Evolutionary conservation across 139 green algal genomes (phyloP).

Genomic region (Tetradesmus obliquus): DNA sequence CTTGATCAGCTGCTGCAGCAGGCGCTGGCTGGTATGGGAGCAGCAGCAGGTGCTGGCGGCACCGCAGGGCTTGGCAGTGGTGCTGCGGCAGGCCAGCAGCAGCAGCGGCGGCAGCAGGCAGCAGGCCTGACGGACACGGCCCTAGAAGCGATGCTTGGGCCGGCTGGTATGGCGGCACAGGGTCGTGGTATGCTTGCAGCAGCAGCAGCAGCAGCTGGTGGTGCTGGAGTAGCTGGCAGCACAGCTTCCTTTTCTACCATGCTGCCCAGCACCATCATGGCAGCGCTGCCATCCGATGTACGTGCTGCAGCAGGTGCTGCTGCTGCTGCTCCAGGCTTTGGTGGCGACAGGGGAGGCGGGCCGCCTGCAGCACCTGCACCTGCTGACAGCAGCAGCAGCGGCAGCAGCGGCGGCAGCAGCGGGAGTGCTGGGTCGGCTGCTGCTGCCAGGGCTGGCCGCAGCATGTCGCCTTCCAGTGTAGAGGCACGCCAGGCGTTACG

Average conservation of each 20-base stretch:
- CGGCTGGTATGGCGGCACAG: neutral
- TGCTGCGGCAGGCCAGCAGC: neutral
- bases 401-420: slow-evolving; percentile 12
- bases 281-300: neutral
- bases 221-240: neutral
- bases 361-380: neutral
- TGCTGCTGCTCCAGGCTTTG: neutral
- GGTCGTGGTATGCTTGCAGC: neutral
- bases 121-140: neutral
- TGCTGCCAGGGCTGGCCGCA: neutral
- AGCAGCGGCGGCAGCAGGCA: neutral
- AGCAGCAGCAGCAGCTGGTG: neutral
- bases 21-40: neutral
- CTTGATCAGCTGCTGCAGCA: slow-evolving; percentile 39
- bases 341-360: neutral
- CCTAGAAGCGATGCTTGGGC: neutral
- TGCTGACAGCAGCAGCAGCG: slow-evolving; percentile 4
- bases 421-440: neutral
- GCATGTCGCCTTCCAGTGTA: slow-evolving; percentile 5
- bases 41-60: slow-evolving; percentile 1
- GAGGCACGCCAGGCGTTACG: neutral
- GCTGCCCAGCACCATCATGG: slow-evolving; percentile 25
- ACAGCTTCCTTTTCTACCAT: neutral
- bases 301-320: slow-evolving; percentile 1
- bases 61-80: neutral